phyloP scores from a whole-genome alignment of 1,139 yeast genomes.

The Debaryomyces fabryi region DNA sequence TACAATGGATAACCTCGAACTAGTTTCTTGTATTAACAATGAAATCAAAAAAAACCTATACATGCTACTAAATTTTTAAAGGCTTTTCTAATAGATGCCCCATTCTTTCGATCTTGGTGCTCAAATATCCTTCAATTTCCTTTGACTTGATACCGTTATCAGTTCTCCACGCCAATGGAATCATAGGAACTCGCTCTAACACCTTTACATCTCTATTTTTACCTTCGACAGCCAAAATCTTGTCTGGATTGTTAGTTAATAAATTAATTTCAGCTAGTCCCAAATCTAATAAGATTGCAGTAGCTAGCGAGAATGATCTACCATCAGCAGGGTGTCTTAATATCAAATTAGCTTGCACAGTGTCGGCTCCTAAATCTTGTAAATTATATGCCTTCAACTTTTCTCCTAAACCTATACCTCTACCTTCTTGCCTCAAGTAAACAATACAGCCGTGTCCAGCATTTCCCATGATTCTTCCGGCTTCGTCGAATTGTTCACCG shows the following conservation, averaged over 20 bases:
- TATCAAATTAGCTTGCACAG: constrained; percentile 92
- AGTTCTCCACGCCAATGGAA: constrained; percentile 85
- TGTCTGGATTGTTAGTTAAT: constrained; percentile 94
- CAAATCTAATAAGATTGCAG: constrained; percentile 85
- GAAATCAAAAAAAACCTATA: not conserved
- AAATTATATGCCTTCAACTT: constrained; percentile 94
- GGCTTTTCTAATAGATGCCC: constrained; percentile 84
- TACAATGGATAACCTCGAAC: not conserved
- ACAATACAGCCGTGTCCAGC: constrained; percentile 93
- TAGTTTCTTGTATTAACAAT: not conserved
- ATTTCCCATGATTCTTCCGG: constrained; percentile 88
- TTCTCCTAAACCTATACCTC: constrained; percentile 97
- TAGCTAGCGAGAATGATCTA: constrained; percentile 88
- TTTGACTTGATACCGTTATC: constrained; percentile 71
- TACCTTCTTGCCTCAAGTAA: constrained; percentile 94
- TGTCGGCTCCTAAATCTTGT: constrained; percentile 97
- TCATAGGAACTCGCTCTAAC: constrained; percentile 90
- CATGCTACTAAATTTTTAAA: constrained; percentile 29
- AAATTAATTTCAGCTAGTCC: constrained; percentile 74
- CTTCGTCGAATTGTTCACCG: constrained; percentile 98
- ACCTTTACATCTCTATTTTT: constrained; percentile 70
- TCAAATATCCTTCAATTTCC: constrained; percentile 89
- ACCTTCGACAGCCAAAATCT: constrained; percentile 92
- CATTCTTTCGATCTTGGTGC: constrained; percentile 96
- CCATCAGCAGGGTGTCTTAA: constrained; percentile 97